Evolutionary conservation across 2,329 filamentous ascomycete genomes (phyloP), one percentile per base, ranked within the genome.

Genomic region (Gaeumannomyces tritici): DNA sequence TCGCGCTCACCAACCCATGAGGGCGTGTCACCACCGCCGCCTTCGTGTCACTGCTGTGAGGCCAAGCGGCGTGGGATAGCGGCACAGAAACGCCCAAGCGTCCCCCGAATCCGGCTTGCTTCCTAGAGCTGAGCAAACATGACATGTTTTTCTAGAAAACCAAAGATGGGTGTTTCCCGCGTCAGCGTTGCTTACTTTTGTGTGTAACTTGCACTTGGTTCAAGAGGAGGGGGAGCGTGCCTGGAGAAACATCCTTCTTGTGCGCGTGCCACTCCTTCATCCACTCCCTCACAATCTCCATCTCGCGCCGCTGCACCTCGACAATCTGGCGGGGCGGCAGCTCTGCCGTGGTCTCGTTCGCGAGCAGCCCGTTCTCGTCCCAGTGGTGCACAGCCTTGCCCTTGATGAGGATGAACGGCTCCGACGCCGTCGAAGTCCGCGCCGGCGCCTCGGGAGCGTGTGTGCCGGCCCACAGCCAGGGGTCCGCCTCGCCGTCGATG

Each of bases 401-500:
- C 3, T 80, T 75, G 59, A 95, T 90, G 57, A 93, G 70, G 18
- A 90, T 80, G 66, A 87, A 89, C 0, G 90, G 90, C 75, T 91
- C 82, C 57, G 79, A 80, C 0, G 77, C 75, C 21, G 77, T 74
- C 28, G 88, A 78, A 29, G 77, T 74, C 7, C 62, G 62, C 6
- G 18, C 26, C 3, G 62, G 62, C 6, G 54, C 57, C 18, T 55
- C 62, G 0, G 80, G 77, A 27, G 89, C 77, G 33, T 60, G 62
- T 7, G 59, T 33, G 11, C 57, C 57, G 21, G 57, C 62, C 31
- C 78, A 75, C 27, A 87, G 82, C 91, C 91, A 96, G 0, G 90
- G 90, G 70, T 96, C 91, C 62, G 84, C 83, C 64, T 89, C 82
- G 27, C 90, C 90, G 64, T 91, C 90, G 55, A 96, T 78, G 59